A percentile compares a stretch with the other conserved stretches of the same genome.
Evolutionary conservation across 345 rosid genomes (phyloP).

Genomic region (Turritis glabra): DNA sequence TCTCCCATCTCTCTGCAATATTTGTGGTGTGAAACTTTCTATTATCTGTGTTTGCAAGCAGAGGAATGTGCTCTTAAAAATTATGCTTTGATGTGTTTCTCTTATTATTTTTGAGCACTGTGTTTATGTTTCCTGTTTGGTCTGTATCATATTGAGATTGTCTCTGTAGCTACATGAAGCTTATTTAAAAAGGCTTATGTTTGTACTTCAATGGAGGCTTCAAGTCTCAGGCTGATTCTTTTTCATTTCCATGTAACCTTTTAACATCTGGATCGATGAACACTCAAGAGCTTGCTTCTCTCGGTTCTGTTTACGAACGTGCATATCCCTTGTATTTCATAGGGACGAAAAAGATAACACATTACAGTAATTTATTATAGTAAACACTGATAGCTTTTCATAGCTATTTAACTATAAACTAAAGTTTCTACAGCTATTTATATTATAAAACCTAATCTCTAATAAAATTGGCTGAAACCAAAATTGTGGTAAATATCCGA

Average conservation of each 20-base stretch:
- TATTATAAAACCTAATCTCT: neutral
- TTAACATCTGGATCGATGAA: too few species aligned
- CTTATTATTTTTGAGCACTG: conserved; percentile 26
- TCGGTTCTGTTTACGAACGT: neutral
- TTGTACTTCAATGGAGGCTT: neutral
- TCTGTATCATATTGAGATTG: conserved; percentile 35
- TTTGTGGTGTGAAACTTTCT: conserved; percentile 35
- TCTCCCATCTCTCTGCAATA: conserved; percentile 28
- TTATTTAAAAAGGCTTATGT: neutral
- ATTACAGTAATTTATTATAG: too few species aligned
- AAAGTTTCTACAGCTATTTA: too few species aligned
- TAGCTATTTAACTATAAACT: too few species aligned
- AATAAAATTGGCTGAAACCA: neutral
- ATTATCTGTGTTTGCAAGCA: conserved; percentile 31
- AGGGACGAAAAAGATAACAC: neutral
- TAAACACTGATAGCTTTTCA: neutral
- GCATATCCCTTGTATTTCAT: neutral
- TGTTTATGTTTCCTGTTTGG: conserved; percentile 13
- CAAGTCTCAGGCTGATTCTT: too few species aligned
- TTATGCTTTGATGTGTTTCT: conserved; percentile 30
- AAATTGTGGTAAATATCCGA: neutral
- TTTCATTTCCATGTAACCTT: too few species aligned
- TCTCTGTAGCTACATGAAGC: conserved; percentile 25
- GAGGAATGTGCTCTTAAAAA: conserved; percentile 27
- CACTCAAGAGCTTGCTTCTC: neutral